Evolutionary conservation across 2,329 filamentous ascomycete species (phyloP).

Genomic region (Colletotrichum tropicale): DNA sequence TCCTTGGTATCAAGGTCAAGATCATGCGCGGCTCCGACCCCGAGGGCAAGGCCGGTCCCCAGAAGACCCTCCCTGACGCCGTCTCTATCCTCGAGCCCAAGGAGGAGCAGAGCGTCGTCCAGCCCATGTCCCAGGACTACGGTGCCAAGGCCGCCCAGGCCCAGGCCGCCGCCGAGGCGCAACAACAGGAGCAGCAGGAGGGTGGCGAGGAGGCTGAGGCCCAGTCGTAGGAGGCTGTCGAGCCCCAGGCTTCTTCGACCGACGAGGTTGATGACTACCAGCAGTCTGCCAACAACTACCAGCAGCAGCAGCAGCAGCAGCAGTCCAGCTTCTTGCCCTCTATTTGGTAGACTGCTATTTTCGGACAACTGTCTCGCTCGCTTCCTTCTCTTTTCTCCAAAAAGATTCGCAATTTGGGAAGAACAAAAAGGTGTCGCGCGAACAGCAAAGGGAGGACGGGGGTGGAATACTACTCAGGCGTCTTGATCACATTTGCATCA

Average conservation of each 20-base stretch:
- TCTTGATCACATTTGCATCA: conserved; percentile 27
- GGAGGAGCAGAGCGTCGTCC: conserved; percentile 95
- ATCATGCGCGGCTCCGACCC: conserved; percentile 99
- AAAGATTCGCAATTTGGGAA: conserved; percentile 8
- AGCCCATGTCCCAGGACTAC: conserved; percentile 98
- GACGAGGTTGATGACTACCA: background rate
- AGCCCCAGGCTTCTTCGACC: conserved; percentile 20
- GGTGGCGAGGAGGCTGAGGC: conserved; percentile 61
- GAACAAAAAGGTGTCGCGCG: conserved; percentile 1
- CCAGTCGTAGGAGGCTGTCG: conserved; percentile 45
- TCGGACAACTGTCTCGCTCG: background rate
- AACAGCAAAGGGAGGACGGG: conserved; percentile 19
- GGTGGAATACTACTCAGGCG: conserved; percentile 25
- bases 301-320: background rate
- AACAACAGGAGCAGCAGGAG: conserved; percentile 54
- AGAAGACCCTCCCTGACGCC: conserved; percentile 96
- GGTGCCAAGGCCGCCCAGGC: conserved; percentile 81
- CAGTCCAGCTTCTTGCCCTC: background rate
- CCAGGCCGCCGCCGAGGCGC: conserved; percentile 70
- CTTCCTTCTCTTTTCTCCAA: conserved; percentile 5
- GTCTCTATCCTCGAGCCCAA: conserved; percentile 99
- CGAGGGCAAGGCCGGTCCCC: conserved; percentile 97
- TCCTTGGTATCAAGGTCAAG: conserved; percentile 99
- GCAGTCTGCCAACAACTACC: background rate
- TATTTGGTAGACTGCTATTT: background rate